phyloP scores from a whole-genome alignment of 208 protist species.

The Borovskyia barvae region DNA sequence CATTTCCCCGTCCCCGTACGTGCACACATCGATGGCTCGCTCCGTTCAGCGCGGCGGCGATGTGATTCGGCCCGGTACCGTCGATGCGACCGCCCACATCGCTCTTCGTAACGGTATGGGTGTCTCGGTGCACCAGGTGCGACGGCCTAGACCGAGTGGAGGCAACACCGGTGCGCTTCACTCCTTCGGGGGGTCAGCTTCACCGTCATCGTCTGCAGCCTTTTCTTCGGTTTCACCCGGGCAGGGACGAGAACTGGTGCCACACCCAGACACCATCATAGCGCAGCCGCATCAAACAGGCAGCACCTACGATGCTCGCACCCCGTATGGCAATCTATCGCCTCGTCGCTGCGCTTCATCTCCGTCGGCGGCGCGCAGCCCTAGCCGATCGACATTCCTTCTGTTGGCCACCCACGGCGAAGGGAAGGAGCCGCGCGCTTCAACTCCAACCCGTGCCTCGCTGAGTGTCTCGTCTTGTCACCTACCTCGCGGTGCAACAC shows the following conservation, averaged over 20 bases:
- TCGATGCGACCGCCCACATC: background rate
- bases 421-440: background rate
- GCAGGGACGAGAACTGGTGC: conserved; percentile 2
- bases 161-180: background rate
- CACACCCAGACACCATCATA: conserved; percentile 25
- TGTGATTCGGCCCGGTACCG: conserved; percentile 8
- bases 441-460: background rate
- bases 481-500: background rate
- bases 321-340: conserved; percentile 21
- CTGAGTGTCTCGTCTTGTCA: background rate
- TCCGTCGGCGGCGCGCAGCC: background rate
- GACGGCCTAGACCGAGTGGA: background rate
- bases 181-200: background rate
- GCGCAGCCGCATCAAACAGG: background rate
- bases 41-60: conserved; percentile 14
- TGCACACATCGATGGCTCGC: background rate
- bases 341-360: conserved; percentile 13
- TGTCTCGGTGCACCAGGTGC: conserved; percentile 6
- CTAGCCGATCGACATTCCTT: background rate
- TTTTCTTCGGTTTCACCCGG: background rate
- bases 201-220: background rate
- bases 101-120: background rate
- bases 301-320: conserved; percentile 21
- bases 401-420: background rate
- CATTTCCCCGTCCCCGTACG: conserved; percentile 1